phyloP scores from a whole-genome alignment of 306 rosid species.

The Glycine soja region DNA sequence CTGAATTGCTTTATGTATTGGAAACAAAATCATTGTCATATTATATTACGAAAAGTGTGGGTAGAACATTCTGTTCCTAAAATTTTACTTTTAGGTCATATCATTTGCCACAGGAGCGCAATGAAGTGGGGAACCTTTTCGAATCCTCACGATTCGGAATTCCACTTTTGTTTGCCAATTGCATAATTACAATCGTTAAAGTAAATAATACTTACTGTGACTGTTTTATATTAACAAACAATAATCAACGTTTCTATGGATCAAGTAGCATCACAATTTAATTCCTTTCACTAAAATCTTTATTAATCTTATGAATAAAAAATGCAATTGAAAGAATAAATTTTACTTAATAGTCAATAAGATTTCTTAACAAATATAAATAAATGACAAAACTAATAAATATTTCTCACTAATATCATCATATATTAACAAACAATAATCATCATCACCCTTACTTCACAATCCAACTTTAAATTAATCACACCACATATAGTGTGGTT shows the following conservation, averaged over 20 bases:
- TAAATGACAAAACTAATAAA: too few species aligned
- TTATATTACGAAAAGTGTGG: slow-evolving; percentile 1
- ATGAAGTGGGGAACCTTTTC: slow-evolving; percentile 24
- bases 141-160: slow-evolving; percentile 9
- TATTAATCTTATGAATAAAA: too few species aligned
- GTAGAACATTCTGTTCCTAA: slow-evolving; percentile 33
- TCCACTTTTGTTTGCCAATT: slow-evolving; percentile 32
- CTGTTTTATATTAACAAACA: too few species aligned
- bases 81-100: slow-evolving; percentile 15
- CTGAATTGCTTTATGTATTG: neutral
- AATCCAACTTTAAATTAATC: neutral
- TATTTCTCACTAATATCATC: too few species aligned
- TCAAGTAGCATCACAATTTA: too few species aligned
- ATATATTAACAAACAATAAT: neutral
- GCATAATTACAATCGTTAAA: too few species aligned
- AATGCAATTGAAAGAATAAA: too few species aligned
- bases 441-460: neutral
- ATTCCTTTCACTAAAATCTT: too few species aligned
- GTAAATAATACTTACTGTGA: too few species aligned
- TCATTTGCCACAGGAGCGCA: neutral
- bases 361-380: too few species aligned
- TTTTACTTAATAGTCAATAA: too few species aligned
- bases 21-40: slow-evolving; percentile 7
- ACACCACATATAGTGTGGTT: neutral
- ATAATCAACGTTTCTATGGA: too few species aligned